Evolutionary conservation across 208 protist genomes (phyloP), one percentile per base, ranked within the genome.

Genomic region (Phytomonas sp.): DNA sequence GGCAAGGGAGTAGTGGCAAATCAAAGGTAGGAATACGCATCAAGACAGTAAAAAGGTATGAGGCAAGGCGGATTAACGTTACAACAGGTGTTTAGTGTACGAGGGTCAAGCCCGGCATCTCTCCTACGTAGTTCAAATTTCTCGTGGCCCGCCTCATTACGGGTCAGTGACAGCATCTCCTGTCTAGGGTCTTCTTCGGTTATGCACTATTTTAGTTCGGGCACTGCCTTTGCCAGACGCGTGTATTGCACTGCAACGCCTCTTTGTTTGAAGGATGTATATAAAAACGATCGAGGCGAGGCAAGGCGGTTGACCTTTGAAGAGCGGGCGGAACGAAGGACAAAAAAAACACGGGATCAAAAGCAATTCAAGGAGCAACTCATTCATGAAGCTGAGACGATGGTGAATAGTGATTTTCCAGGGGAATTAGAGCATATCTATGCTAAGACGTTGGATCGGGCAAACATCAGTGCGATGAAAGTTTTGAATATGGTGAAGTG

Each of bases 401-500:
- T 92, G 37, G 82, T 93, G 9, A 66, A 80, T 13, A 79, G 84
- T 51, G 89, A 95, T 72, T 88, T 95, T 36, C 89, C 89, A 0
- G 82, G 79, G 7, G 87, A 93, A 62, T 79, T 95, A 0, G 79
- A 92, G 62, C 67, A 76, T 4, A 75, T 92, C 46, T 93, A 81
- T 65, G 71, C 63, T 30, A 78, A 87, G 37, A 73, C 79, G 1
- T 76, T 83, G 28, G 89, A 93, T 62, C 83, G 83, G 73, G 84
- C 87, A n/a, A 90, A 89, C 75, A 78, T 91, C 68, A 84, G 76
- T 60, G 82, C 87, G 34, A 89, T 93, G 83, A 92, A 93, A 69
- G 87, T 95, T 56, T 64, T 95, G 31, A 95, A 95, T 75, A 91
- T 95, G 85, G 87, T 83, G 53, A 93, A 91, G 74, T 95, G 89